These are phyloP conservation scores for Amyloporia xantha DNA, from an alignment of 768 basidiomycete genomes.

Conservation along the genomic window DNA sequence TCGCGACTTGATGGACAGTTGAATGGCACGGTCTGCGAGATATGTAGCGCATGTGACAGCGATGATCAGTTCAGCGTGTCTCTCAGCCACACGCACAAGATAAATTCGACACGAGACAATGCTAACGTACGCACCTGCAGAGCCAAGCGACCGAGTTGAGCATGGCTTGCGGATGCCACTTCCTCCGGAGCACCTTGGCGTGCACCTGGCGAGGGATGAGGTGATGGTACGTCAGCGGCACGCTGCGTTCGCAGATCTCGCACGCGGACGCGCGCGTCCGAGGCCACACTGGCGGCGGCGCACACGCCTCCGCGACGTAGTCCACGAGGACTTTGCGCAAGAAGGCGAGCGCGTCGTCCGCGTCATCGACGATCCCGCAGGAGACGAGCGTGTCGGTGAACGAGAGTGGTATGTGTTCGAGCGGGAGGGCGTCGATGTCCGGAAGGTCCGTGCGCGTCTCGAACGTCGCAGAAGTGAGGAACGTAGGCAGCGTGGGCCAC, in stretches of 20 bases:
- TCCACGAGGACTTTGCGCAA: slow-evolving; percentile 34
- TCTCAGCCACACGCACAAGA: no score
- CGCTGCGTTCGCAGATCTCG: slow-evolving; percentile 52
- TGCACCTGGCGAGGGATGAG: slow-evolving; percentile 51
- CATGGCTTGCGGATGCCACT: slow-evolving; percentile 48
- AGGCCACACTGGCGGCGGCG: slow-evolving; percentile 46
- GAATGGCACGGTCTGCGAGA: slow-evolving; percentile 42
- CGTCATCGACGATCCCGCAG: slow-evolving; percentile 37
- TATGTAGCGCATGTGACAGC: background rate
- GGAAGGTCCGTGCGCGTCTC: slow-evolving; percentile 27
- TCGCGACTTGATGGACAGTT: slow-evolving; percentile 43
- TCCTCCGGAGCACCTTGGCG: slow-evolving; percentile 47
- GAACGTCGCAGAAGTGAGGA: slow-evolving; percentile 33
- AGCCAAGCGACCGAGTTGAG: slow-evolving; percentile 56
- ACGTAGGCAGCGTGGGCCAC: slow-evolving; percentile 37
- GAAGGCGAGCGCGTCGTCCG: slow-evolving; percentile 34
- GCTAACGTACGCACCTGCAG: slow-evolving; percentile 31
- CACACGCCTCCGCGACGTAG: slow-evolving; percentile 31
- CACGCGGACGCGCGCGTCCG: slow-evolving; percentile 46
- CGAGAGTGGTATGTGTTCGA: slow-evolving; percentile 34
- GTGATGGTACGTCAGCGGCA: slow-evolving; percentile 56
- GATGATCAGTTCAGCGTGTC: no score
- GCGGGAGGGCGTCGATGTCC: slow-evolving; percentile 30
- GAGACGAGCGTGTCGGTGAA: slow-evolving; percentile 46
- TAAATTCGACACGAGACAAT: background rate